Evolutionary conservation across 2,329 filamentous ascomycete species (phyloP).

Genomic region (Fusarium concolor): DNA sequence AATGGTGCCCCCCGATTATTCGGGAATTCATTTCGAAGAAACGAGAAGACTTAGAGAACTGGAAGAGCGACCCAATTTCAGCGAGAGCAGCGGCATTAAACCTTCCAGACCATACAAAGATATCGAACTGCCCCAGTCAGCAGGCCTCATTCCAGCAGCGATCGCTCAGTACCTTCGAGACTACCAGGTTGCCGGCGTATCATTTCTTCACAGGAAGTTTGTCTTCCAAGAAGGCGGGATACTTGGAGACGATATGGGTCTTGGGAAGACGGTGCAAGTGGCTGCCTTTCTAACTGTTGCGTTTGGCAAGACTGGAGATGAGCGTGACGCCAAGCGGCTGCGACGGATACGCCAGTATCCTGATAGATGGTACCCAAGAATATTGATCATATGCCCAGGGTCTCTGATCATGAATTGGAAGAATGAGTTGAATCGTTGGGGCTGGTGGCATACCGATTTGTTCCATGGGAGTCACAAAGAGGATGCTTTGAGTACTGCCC

Average conservation of each 20-base stretch:
- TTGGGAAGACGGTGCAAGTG: constrained; percentile 97
- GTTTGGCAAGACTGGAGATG: constrained; percentile 93
- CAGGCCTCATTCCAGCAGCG: constrained; percentile 84
- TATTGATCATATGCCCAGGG: constrained; percentile 89
- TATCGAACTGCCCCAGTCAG: constrained; percentile 78
- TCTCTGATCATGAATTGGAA: constrained; percentile 92
- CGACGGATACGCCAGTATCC: constrained; percentile 78
- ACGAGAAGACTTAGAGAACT: constrained; percentile 51
- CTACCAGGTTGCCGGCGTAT: constrained; percentile 88
- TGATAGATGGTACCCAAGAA: constrained; percentile 77
- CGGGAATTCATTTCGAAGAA: constrained; percentile 77
- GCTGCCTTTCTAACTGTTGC: constrained; percentile 91
- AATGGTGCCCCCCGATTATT: constrained; percentile 80
- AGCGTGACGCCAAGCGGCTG: constrained; percentile 87
- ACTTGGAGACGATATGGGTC: constrained; percentile 95
- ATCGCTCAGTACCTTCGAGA: constrained; percentile 92
- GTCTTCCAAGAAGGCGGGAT: constrained; percentile 92
- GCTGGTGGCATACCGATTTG: constrained; percentile 90
- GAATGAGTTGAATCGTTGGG: constrained; percentile 87
- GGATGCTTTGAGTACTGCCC: constrained; percentile 77
- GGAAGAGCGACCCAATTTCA: constrained; percentile 77
- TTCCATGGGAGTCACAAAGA: constrained; percentile 80
- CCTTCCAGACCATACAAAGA: constrained; percentile 79
- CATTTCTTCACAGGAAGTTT: constrained; percentile 88
- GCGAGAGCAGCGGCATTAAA: constrained; percentile 63